Percentiles rank a stretch among this genome's conserved stretches.
Conservation (phyloP, 1,139 yeast genomes). For the Casaregolazyma suthepensis region DNA sequence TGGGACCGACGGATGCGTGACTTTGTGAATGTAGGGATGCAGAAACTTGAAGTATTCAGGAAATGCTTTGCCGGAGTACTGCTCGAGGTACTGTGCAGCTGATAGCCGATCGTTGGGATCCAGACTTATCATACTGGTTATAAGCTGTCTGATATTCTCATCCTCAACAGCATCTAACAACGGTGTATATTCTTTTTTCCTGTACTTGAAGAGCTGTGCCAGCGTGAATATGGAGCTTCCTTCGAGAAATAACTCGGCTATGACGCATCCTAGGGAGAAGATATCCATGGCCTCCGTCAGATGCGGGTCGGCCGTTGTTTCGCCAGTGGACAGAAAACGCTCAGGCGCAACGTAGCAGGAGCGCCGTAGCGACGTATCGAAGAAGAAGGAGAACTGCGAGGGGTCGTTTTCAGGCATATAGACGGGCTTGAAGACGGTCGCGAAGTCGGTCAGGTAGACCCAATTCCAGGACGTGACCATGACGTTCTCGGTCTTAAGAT, state of each 20-base stretch:
- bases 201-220: constrained; percentile 80
- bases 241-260: constrained; percentile 82
- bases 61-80: constrained; percentile 47
- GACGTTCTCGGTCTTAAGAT: constrained; percentile 83
- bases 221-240: constrained; percentile 83
- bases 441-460: constrained; percentile 77
- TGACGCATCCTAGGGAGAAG: constrained; percentile 86
- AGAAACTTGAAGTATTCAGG: constrained; percentile 67
- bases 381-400: constrained; percentile 85
- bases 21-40: constrained; percentile 55
- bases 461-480: constrained; percentile 87
- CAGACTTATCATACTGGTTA: constrained; percentile 54
- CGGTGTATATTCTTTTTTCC: constrained; percentile 61
- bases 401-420: constrained; percentile 91
- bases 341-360: constrained; percentile 94
- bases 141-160: constrained; percentile 44
- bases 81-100: constrained; percentile 48
- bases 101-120: constrained; percentile 56
- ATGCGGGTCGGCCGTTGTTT: constrained; percentile 26
- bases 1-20: constrained; percentile 30
- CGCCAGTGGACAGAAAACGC: constrained; percentile 48
- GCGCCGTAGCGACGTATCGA: constrained; percentile 82
- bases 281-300: constrained; percentile 72
- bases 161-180: constrained; percentile 52
- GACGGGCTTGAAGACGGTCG: constrained; percentile 69